phyloP scores from a whole-genome alignment of 768 basidiomycete species.

The Suillus subalutaceus region DNA sequence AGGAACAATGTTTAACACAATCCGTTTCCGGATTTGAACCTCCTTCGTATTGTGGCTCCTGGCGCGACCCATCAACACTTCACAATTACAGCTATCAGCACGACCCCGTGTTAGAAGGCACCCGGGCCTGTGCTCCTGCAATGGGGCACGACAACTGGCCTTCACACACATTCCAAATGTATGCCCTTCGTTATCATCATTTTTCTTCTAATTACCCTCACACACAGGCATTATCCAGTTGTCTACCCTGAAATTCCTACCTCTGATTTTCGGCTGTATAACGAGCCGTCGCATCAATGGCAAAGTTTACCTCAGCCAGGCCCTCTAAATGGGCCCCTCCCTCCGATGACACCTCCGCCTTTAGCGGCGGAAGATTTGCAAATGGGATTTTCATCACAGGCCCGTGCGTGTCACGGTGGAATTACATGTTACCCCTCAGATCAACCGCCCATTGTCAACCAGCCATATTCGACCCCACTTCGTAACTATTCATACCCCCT shows the following conservation, averaged over 20 bases:
- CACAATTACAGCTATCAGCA: neutral
- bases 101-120: neutral
- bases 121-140: neutral
- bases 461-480: neutral
- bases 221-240: neutral
- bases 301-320: neutral
- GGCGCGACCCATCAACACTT: neutral
- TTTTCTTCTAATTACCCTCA: neutral
- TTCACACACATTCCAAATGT: too few relatives aligned
- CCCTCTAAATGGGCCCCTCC: neutral
- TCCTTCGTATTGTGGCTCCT: neutral
- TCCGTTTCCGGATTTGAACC: neutral
- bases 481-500: neutral
- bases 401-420: neutral
- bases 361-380: neutral
- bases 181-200: too few relatives aligned
- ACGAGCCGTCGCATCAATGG: neutral
- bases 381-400: neutral
- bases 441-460: neutral
- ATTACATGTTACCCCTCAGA: neutral
- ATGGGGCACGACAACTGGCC: neutral
- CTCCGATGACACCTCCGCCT: neutral
- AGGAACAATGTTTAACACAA: neutral
- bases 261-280: neutral
- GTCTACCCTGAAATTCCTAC: neutral